Evolutionary conservation across 176 grass and related monocot species (phyloP).

Genomic region (Oryza brachyantha): DNA sequence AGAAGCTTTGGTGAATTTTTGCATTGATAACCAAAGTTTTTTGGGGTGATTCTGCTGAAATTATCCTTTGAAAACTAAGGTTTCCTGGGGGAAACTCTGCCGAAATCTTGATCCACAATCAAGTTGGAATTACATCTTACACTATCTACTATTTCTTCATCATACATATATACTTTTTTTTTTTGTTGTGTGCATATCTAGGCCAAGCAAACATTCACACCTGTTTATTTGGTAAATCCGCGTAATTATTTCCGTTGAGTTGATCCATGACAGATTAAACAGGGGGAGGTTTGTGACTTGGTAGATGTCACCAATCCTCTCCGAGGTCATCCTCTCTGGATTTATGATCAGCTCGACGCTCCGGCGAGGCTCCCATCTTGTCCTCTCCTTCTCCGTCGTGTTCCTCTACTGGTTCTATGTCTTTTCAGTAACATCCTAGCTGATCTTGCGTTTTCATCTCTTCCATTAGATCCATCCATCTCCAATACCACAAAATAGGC

Average conservation of each 20-base stretch:
- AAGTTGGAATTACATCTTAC: background rate
- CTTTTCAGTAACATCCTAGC: slow-evolving; percentile 50
- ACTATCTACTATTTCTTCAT: background rate
- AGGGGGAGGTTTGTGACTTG: slow-evolving; percentile 11
- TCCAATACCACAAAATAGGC: background rate
- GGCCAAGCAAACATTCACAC: background rate
- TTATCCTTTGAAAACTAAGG: background rate
- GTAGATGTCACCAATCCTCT: slow-evolving; percentile 61
- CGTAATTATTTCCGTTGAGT: background rate
- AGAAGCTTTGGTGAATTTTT: background rate
- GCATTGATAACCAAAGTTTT: background rate
- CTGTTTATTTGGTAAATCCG: background rate
- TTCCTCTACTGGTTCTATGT: slow-evolving; percentile 98
- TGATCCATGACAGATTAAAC: slow-evolving; percentile 30
- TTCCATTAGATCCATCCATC: background rate
- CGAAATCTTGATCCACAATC: background rate
- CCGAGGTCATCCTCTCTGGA: slow-evolving; percentile 39
- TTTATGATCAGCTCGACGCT: slow-evolving; percentile 64
- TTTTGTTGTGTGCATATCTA: background rate
- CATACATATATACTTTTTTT: background rate
- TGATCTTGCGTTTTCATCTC: background rate
- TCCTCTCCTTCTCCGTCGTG: slow-evolving; percentile 89
- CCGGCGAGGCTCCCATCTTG: slow-evolving; percentile 68
- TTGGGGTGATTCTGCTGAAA: background rate
- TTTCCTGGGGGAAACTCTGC: slow-evolving; percentile 1